Conservation (phyloP, 768 basidiomycete species). For the Neoboletus magnificus region DNA sequence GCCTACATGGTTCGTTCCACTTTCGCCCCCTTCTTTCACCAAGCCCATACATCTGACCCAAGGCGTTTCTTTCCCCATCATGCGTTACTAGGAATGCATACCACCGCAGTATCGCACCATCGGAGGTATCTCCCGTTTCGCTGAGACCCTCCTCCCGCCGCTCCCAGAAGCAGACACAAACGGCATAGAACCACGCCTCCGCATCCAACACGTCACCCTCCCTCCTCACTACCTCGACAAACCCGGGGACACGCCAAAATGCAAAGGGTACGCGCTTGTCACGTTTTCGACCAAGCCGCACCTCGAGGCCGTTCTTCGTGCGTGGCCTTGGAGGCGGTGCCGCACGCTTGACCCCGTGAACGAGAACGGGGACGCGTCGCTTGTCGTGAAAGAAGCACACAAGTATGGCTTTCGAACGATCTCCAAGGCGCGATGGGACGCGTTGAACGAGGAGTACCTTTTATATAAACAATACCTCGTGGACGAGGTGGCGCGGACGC, state of each 20-base stretch:
- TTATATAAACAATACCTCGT: conserved; percentile 55
- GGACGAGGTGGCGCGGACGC: conserved; percentile 36
- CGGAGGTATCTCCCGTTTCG: conserved; percentile 47
- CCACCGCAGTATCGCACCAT: conserved; percentile 52
- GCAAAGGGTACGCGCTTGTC: conserved; percentile 76
- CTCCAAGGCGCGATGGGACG: conserved; percentile 59
- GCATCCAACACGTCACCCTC: conserved; percentile 52
- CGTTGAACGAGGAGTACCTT: conserved; percentile 67
- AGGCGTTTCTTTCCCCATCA: not conserved
- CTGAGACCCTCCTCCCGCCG: conserved; percentile 33
- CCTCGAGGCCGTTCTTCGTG: conserved; percentile 39
- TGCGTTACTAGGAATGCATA: conserved; percentile 58
- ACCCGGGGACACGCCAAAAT: conserved; percentile 50
- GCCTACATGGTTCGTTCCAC: conserved; percentile 57
- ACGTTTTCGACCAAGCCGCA: conserved; percentile 44
- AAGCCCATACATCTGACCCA: not conserved
- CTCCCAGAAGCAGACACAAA: not conserved
- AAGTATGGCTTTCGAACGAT: conserved; percentile 60
- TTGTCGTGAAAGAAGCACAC: conserved; percentile 40
- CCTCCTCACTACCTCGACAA: conserved; percentile 65
- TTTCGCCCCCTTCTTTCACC: not conserved
- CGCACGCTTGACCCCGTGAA: not conserved
- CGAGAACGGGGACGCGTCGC: not conserved
- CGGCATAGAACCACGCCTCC: conserved; percentile 1
- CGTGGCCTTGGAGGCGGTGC: conserved; percentile 61